Percentiles rank a stretch among this genome's conserved stretches.
Conservation (phyloP, 140 eudicot species). For the Stevia rebaudiana region DNA sequence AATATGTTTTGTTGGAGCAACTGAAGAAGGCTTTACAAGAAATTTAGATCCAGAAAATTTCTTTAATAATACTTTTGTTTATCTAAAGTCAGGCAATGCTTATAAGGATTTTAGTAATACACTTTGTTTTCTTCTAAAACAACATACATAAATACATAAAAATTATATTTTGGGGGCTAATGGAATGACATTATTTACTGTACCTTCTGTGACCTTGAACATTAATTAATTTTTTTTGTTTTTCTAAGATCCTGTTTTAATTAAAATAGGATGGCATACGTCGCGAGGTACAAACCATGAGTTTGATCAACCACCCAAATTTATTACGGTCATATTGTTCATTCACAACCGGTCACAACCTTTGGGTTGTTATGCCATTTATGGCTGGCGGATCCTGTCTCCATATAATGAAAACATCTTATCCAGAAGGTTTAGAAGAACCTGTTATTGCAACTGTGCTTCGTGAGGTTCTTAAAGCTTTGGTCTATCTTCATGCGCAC, state of each 20-base stretch:
- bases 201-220: conserved; percentile 10
- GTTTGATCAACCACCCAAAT: conserved; percentile 85
- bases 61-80: neutral
- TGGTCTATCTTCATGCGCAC: conserved; percentile 86
- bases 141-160: neutral
- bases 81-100: neutral
- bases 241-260: conserved; percentile 16
- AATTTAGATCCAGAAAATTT: neutral
- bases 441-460: conserved; percentile 80
- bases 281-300: conserved; percentile 94
- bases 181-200: neutral
- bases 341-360: conserved; percentile 70
- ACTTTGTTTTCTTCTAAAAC: neutral
- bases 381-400: conserved; percentile 97
- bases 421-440: conserved; percentile 92
- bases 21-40: conserved; percentile 6
- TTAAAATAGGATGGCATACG: conserved; percentile 76
- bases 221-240: neutral
- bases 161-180: neutral
- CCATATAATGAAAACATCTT: conserved; percentile 83
- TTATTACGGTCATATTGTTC: conserved; percentile 79
- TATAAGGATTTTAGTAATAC: neutral
- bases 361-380: conserved; percentile 98
- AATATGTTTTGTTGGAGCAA: conserved; percentile 15
- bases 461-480: conserved; percentile 84